Evolutionary conservation across 2,329 filamentous ascomycete species (phyloP).

Genomic region (Alternaria hordeiaustralica): DNA sequence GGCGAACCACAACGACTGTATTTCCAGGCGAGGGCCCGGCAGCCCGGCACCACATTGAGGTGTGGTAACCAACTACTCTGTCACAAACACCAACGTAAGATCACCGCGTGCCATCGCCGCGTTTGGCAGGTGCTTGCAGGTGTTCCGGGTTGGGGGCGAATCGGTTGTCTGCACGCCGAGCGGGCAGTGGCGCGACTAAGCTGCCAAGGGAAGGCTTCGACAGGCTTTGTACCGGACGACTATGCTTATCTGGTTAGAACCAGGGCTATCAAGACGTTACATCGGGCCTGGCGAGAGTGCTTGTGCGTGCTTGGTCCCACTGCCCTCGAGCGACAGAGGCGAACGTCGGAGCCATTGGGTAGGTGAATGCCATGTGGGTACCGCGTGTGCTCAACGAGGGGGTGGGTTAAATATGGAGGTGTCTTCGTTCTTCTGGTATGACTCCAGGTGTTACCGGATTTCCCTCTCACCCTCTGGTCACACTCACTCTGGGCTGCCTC

Average conservation of each 20-base stretch:
- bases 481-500: conserved; percentile 6
- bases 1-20: conserved; percentile 9
- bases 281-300: conserved; percentile 33
- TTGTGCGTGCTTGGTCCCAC: conserved; percentile 32
- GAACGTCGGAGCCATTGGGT: conserved; percentile 20
- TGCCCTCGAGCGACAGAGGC: conserved; percentile 15
- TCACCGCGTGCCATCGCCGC: conserved; percentile 15
- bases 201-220: conserved; percentile 37
- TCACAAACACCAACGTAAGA: conserved; percentile 29
- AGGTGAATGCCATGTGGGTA: conserved; percentile 4
- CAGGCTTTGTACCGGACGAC: conserved; percentile 28
- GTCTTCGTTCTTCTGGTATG: conserved; percentile 10
- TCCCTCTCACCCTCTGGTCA: conserved; percentile 6
- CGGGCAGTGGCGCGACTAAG: conserved; percentile 28
- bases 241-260: conserved; percentile 14
- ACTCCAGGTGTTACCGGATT: conserved; percentile 17
- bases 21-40: conserved; percentile 8
- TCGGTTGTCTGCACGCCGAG: conserved; percentile 9
- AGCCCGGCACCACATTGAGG: conserved; percentile 14
- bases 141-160: conserved; percentile 9
- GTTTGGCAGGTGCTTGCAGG: conserved; percentile 35
- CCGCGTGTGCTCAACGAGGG: conserved; percentile 7
- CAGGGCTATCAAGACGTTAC: conserved; percentile 39
- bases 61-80: conserved; percentile 1
- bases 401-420: conserved; percentile 36